Evolutionary conservation across 441 rosid genomes (phyloP).

Genomic region (Erodium trifolium): DNA sequence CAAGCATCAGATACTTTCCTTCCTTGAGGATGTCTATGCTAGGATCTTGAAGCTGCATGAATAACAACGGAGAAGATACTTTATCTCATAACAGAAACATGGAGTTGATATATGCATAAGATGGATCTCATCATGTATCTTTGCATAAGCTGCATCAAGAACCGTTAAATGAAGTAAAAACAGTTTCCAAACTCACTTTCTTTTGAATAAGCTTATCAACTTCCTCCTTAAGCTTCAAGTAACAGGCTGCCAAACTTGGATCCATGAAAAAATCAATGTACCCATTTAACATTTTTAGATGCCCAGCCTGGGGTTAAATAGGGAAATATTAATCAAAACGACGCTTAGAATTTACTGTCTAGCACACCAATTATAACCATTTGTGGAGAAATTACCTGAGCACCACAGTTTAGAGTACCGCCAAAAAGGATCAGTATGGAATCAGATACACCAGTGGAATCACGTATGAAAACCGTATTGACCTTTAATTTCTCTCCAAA

Average conservation of each 20-base stretch:
- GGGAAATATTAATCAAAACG: slow-evolving; percentile 18
- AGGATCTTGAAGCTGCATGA: slow-evolving; percentile 73
- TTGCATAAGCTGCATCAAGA: neutral
- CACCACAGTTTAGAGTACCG: slow-evolving; percentile 62
- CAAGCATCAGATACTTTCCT: slow-evolving; percentile 84
- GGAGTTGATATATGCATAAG: neutral
- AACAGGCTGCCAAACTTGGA: slow-evolving; percentile 85
- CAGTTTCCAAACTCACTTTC: slow-evolving; percentile 39
- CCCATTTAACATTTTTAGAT: slow-evolving; percentile 89
- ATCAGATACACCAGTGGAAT: slow-evolving; percentile 95
- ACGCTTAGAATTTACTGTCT: slow-evolving; percentile 11
- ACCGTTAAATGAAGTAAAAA: neutral
- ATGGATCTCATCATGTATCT: neutral
- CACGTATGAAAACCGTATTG: slow-evolving; percentile 82
- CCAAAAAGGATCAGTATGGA: slow-evolving; percentile 85
- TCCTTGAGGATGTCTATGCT: slow-evolving; percentile 67
- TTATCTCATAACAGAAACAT: neutral
- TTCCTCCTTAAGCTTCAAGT: slow-evolving; percentile 73
- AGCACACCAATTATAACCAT: neutral
- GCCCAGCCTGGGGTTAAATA: slow-evolving; percentile 56
- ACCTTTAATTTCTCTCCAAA: slow-evolving; percentile 97
- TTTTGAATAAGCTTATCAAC: slow-evolving; percentile 61
- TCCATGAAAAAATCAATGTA: slow-evolving; percentile 92
- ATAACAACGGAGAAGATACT: neutral
- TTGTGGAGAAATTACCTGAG: slow-evolving; percentile 42